Base-by-base conservation (phyloP, 2,329 filamentous ascomycete genomes). In the Trichoderma breve region DNA sequence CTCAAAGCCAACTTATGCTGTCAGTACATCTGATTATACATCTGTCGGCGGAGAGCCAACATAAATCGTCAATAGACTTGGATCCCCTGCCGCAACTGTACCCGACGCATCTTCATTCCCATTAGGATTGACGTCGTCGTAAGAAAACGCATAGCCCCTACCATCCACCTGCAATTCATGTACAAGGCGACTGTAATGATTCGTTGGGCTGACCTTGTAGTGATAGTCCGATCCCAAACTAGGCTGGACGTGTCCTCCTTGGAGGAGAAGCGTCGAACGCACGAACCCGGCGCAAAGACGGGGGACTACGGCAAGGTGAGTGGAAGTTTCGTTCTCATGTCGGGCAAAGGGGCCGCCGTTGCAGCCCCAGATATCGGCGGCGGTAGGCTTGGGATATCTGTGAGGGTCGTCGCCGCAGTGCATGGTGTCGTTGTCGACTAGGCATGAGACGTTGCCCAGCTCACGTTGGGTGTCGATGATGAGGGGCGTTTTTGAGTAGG, bases 91-190 rank as follows among this genome's bases (percentile, higher is more conserved):
- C 0, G 76, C 65, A 18, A 83, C 77, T 15, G 77, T 73, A 0
- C 81, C 82, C 1, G 82, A 82, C 3, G 87, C 86, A 77, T 91
- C 88, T 74, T 84, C 81, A 32, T 85, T 83, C 21, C 85, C 87
- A 72, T 84, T 82, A 0, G 89, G 86, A 70, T 88, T 87, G 21
- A 92, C 90, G 77, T 92, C 90, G 76, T 92, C 90, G 75, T 91
- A 92, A 0, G 90, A 84, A 76, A 92, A 92, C 0, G 88, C 87
- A 77, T 92, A 92, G 0, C 90, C 90, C 58, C 83, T 81, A 1
- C 86, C 85, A 77, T 91, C 89, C 5, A 85, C 77, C 80, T 91
- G 88, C 64, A 87, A 84, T 47, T 84, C 79, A 79, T 92, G 90
- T 3, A 92, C 84, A 51, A 92, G 82, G 9, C 88, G 83, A 34